Base-by-base conservation (phyloP, 2,329 filamentous ascomycete genomes). In the Thyridium curvatum region DNA sequence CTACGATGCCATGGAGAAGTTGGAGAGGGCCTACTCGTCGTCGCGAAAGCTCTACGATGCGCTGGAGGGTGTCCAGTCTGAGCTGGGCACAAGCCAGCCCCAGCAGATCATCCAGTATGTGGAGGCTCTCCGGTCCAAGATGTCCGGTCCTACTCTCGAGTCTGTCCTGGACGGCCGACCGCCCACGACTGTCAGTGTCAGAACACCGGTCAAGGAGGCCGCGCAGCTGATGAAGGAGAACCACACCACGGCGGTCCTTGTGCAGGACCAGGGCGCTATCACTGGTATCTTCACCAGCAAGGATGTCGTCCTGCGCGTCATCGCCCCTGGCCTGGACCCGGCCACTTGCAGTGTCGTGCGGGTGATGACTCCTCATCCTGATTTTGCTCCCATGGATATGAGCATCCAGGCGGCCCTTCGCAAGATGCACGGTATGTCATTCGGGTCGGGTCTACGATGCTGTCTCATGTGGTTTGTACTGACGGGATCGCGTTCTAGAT, bases 231-330 rank as follows among this genome's bases (percentile, higher is more conserved):
- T 98, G 93, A 97, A 94, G 71, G 93, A 98, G 64, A 91, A 98
- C 66, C 93, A 94, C 64, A 98, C 93, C 14, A 98, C 93, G 13
- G 93, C 93, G 34, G 84, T 98, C 32, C 71, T 98, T 41, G 93
- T 98, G 13, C 90, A 96, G 65, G 93, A 98, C 60, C 88, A 95
- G 62, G 90, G 91, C 39, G 87, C 89, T 32, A 97, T 98, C 58
- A 98, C 93, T 39, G 93, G 93, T 66, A 98, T 98, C 58, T 98
- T 98, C 61, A 98, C 93, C 43, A 97, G 93, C 71, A 98, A 98
- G 70, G 93, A 98, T 66, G 91, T 98, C 37, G 93, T 98, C 42
- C 76, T 98, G 42, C 88, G 93, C 62, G 93, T 98, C 44, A 98
- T 98, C 66, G 93, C 93, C 39, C 93, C 93, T 36, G 93, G 93